phyloP scores from a whole-genome alignment of 2,329 filamentous ascomycete genomes.

The Xylariomycetidae sp. region DNA sequence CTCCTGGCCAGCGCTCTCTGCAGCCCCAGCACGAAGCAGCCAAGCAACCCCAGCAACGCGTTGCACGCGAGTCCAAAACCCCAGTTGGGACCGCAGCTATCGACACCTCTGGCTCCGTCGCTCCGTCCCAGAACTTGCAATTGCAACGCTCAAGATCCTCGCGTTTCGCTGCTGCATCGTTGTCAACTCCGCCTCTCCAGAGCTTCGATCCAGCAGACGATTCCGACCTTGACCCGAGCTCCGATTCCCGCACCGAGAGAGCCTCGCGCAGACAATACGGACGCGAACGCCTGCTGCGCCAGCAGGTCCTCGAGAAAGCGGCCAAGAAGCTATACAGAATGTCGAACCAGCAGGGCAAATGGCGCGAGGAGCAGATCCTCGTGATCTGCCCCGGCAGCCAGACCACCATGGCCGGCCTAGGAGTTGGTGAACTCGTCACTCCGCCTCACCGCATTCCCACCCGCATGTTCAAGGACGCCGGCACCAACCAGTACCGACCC shows the following conservation, averaged over 20 bases:
- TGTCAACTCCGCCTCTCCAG: too few species aligned
- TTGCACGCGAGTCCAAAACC: too few species aligned
- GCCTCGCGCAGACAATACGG: conserved; percentile 10
- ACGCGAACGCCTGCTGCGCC: conserved; percentile 3
- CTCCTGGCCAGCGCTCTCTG: too few species aligned
- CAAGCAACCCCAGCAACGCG: too few species aligned
- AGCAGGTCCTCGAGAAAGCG: not conserved
- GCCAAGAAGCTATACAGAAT: conserved; percentile 30
- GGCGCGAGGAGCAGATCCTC: conserved; percentile 59
- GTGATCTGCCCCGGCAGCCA: conserved; percentile 79
- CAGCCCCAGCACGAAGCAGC: too few species aligned
- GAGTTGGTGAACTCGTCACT: conserved; percentile 84
- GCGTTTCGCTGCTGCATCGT: too few species aligned
- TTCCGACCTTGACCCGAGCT: too few species aligned
- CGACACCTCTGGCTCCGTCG: too few species aligned
- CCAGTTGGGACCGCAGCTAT: too few species aligned
- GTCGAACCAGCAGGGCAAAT: conserved; percentile 53
- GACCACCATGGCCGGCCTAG: conserved; percentile 85
- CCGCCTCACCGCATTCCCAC: conserved; percentile 82
- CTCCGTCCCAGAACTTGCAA: too few species aligned
- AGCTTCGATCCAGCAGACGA: too few species aligned
- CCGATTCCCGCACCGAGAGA: conserved; percentile 13
- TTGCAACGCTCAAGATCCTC: too few species aligned
- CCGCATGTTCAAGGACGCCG: conserved; percentile 86
- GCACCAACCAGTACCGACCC: conserved; percentile 69